phyloP scores from a whole-genome alignment of 2,329 filamentous ascomycete species.

The Xylariaceae sp. region DNA sequence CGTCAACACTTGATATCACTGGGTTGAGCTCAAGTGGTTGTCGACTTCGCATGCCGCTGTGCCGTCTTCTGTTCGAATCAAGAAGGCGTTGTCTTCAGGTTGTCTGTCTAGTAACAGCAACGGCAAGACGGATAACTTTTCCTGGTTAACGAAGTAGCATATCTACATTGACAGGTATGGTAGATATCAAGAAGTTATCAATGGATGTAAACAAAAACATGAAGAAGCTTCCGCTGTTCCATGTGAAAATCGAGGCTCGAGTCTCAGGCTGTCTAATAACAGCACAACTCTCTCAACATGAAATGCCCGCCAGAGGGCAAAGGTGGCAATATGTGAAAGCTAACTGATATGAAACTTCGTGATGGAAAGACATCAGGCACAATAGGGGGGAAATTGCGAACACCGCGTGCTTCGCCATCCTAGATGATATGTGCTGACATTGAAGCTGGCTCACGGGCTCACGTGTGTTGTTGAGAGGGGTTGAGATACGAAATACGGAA shows the following conservation, averaged over 20 bases:
- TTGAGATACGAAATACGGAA: too few relatives aligned
- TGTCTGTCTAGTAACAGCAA: slow-evolving; percentile 34
- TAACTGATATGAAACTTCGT: too few relatives aligned
- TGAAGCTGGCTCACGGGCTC: too few relatives aligned
- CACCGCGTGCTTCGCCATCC: too few relatives aligned
- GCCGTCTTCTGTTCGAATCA: neutral
- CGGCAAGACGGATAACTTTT: slow-evolving; percentile 14
- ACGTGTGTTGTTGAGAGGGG: too few relatives aligned
- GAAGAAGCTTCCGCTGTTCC: neutral
- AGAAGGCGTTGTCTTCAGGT: slow-evolving; percentile 10
- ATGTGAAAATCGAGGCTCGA: slow-evolving; percentile 8
- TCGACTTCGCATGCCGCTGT: neutral
- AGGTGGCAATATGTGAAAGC: too few relatives aligned
- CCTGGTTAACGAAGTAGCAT: slow-evolving; percentile 20
- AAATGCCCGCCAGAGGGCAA: too few relatives aligned
- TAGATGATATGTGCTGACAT: too few relatives aligned
- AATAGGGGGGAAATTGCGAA: too few relatives aligned
- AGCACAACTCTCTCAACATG: slow-evolving; percentile 12
- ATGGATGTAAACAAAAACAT: neutral
- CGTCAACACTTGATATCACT: neutral
- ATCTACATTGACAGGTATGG: slow-evolving; percentile 11
- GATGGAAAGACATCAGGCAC: too few relatives aligned
- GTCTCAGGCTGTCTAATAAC: slow-evolving; percentile 29
- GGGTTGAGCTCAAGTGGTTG: neutral
- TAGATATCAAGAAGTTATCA: slow-evolving; percentile 5